Conservation (phyloP, 768 basidiomycete species). For the Lentinula boryana region DNA sequence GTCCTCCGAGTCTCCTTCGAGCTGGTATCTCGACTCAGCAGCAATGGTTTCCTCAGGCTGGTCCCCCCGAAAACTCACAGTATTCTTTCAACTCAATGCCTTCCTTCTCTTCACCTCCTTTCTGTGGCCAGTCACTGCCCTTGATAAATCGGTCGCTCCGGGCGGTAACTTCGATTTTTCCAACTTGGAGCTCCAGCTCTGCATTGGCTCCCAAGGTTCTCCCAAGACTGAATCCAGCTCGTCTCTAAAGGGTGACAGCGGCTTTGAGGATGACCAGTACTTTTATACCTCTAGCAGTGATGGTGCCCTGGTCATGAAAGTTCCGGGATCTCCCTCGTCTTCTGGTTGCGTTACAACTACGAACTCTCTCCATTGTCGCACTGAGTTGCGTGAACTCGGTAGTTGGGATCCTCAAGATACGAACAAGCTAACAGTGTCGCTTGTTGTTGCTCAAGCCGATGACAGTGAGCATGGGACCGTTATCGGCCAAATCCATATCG, state of each 20-base stretch:
- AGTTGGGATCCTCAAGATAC: background rate
- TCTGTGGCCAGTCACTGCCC: background rate
- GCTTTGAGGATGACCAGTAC: background rate
- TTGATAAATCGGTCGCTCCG: background rate
- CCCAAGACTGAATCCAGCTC: background rate
- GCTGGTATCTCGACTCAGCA: background rate
- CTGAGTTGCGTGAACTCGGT: background rate
- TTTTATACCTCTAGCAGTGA: constrained; percentile 3
- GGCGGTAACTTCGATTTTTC: constrained; percentile 6
- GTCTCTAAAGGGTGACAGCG: background rate
- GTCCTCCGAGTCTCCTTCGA: background rate
- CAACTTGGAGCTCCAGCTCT: constrained; percentile 2
- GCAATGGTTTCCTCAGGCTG: background rate
- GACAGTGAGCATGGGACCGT: constrained; percentile 4
- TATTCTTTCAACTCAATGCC: background rate
- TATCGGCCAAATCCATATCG: constrained; percentile 7
- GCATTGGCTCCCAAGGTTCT: background rate
- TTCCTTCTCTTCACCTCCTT: background rate
- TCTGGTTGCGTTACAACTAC: constrained; percentile 1
- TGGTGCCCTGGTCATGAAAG: constrained; percentile 5
- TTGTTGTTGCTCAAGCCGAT: background rate
- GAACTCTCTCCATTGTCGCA: constrained; percentile 3
- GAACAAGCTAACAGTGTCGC: background rate
- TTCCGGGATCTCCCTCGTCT: constrained; percentile 1
- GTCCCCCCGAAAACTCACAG: background rate